A percentile compares a stretch with the other conserved stretches of the same genome.
phyloP scores from a whole-genome alignment of 768 basidiomycete genomes.

The Pilatotrama ljubarskyi region DNA sequence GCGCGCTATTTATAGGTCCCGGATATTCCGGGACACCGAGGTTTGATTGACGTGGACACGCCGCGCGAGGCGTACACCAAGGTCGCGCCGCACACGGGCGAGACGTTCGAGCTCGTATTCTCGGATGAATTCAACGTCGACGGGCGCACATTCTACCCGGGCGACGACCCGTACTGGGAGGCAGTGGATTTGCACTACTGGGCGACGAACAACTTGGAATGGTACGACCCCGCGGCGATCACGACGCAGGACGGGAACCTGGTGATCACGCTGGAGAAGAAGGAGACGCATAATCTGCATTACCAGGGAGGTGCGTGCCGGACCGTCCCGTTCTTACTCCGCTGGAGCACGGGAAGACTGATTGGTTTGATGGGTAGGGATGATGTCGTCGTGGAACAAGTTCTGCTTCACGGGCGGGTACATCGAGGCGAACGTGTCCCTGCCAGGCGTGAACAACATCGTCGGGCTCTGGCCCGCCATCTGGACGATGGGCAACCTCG shows the following conservation, averaged over 20 bases:
- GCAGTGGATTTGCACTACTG: constrained; percentile 82
- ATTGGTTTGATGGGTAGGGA: constrained; percentile 19
- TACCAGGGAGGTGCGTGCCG: constrained; percentile 56
- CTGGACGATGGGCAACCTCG: constrained; percentile 82
- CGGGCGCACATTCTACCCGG: constrained; percentile 78
- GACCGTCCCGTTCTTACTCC: background rate
- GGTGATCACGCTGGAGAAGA: constrained; percentile 69
- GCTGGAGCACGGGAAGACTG: background rate
- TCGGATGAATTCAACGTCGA: constrained; percentile 87
- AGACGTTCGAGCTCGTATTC: constrained; percentile 68
- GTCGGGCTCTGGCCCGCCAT: constrained; percentile 75
- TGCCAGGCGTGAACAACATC: constrained; percentile 69
- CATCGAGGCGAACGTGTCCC: constrained; percentile 62
- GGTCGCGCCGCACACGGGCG: constrained; percentile 51
- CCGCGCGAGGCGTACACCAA: constrained; percentile 58
- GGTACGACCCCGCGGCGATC: constrained; percentile 83
- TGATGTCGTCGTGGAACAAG: constrained; percentile 81
- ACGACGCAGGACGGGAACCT: constrained; percentile 75
- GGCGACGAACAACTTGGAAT: constrained; percentile 52
- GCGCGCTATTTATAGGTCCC: constrained; percentile 25
- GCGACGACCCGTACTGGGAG: constrained; percentile 90
- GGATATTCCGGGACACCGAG: constrained; percentile 45
- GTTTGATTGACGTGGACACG: constrained; percentile 77
- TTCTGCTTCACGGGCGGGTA: constrained; percentile 93
- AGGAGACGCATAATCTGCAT: constrained; percentile 66